phyloP scores from a whole-genome alignment of 2,329 filamentous ascomycete genomes.

The Xylaria sp. region DNA sequence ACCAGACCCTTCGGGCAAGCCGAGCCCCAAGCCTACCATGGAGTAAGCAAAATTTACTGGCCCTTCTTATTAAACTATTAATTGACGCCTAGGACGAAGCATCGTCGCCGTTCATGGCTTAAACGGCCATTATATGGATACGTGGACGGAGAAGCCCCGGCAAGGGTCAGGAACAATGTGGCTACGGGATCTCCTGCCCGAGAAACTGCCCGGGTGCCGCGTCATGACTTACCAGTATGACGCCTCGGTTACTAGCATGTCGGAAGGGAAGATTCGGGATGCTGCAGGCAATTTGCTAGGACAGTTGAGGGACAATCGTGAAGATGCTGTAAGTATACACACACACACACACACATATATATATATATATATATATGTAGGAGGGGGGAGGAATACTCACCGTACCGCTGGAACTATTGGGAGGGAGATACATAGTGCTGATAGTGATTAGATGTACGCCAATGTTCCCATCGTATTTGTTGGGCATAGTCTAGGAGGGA shows the following conservation, averaged over 20 bases:
- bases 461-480: slow-evolving; percentile 17
- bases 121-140: slow-evolving; percentile 16
- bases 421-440: not conserved
- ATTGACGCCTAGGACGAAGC: not conserved
- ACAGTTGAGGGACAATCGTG: slow-evolving; percentile 1
- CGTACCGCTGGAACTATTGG: too few species aligned
- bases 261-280: not conserved
- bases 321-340: slow-evolving; percentile 3
- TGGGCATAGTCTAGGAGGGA: slow-evolving; percentile 15
- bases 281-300: not conserved
- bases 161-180: not conserved
- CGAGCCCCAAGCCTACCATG: not conserved
- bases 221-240: slow-evolving; percentile 17
- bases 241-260: slow-evolving; percentile 9
- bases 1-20: too few species aligned
- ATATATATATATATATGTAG: too few species aligned
- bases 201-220: slow-evolving; percentile 10
- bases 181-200: slow-evolving; percentile 13
- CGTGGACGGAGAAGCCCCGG: slow-evolving; percentile 14
- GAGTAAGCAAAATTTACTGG: not conserved
- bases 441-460: not conserved
- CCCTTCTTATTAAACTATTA: not conserved
- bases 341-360: too few species aligned
- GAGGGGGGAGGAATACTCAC: too few species aligned
- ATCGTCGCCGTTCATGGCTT: slow-evolving; percentile 20